Base-by-base conservation (phyloP, 495 filamentous ascomycete species). In the Podospora pseudopauciseta region DNA sequence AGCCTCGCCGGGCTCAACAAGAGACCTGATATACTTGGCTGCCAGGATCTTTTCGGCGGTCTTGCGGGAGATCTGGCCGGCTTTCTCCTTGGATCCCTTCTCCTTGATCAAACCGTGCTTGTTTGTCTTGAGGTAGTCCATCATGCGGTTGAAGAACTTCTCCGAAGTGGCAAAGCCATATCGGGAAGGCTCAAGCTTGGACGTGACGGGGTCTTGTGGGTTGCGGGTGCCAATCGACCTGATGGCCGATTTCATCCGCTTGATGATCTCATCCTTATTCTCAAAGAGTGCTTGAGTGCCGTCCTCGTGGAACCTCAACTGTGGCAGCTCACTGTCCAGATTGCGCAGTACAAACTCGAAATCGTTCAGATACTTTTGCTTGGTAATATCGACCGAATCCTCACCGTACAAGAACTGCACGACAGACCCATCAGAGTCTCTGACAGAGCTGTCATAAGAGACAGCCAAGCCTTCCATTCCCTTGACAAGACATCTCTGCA, bases 401-500 rank as follows among this genome's bases (percentile, higher is more conserved):
- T 99, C 96, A 68, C 95, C 96, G 73, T 97, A 99, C 61, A 98
- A 77, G 83, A 98, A 98, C 73, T 99, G 95, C 9, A 99, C 84
- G 73, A 99, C 84, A 5, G 91, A 91, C 28, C 96, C 96, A 78
- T 98, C 95, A 6, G 93, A 88, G 74, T 99, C 95, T 66, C 96
- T 85, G 20, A 99, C 95, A 23, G 94, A 94, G 26, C 88, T 91
- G 74, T 99, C 96, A 76, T 99, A 97, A 70, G 94, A 87, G 0
- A 96, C 92, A 72, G 86, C 90, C 57, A 97, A 80, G 3, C 96
- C 96, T 78, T 99, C 96, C 94, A 99, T 97, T 59, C 94, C 96
- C 83, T 99, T 99, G 80, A 98, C 95, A 71, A 99, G 80, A 85
- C 96, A 99, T 77, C 96, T 90, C 77, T 99, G 96, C 68, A 99